A percentile compares a stretch with the other conserved stretches of the same genome.
Evolutionary conservation across 495 filamentous ascomycete species (phyloP).

Genomic region (Lasiosphaeria miniovina): DNA sequence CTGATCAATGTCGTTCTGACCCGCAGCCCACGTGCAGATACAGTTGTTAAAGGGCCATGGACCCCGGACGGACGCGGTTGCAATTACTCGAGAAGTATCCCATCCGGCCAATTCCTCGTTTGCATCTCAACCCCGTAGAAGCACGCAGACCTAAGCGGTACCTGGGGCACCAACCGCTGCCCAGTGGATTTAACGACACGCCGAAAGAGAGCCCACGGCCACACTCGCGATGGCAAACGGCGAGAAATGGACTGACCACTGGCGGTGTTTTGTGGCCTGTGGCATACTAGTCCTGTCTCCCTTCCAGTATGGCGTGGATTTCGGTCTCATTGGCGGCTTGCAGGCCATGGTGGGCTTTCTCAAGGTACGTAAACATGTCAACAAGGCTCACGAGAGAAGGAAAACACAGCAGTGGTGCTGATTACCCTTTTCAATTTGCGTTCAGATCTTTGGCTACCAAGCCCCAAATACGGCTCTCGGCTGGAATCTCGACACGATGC

Average conservation of each 20-base stretch:
- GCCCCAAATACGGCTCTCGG: conserved; percentile 45
- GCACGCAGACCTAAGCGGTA: background rate
- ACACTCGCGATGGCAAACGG: background rate
- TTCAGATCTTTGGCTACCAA: conserved; percentile 39
- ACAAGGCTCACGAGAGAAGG: background rate
- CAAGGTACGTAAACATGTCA: conserved; percentile 27
- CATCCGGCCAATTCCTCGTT: background rate
- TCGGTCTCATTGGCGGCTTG: conserved; percentile 58
- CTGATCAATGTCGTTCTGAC: background rate
- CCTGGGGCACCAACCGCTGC: background rate
- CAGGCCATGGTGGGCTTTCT: conserved; percentile 64
- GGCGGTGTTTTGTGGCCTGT: conserved; percentile 42
- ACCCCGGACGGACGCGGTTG: background rate
- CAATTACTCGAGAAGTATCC: background rate
- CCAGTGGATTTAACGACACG: background rate
- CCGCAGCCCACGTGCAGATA: background rate
- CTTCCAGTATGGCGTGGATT: conserved; percentile 64
- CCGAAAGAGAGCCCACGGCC: background rate
- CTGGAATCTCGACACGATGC: conserved; percentile 52
- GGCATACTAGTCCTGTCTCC: conserved; percentile 50
- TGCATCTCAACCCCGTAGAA: background rate
- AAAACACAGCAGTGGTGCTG: background rate
- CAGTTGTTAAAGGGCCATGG: background rate
- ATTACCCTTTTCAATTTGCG: background rate
- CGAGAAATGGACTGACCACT: conserved; percentile 35